Evolutionary conservation across 1,284 basidiomycete genomes (phyloP), one percentile per base, ranked within the genome.

Genomic region (Irpex sp.): DNA sequence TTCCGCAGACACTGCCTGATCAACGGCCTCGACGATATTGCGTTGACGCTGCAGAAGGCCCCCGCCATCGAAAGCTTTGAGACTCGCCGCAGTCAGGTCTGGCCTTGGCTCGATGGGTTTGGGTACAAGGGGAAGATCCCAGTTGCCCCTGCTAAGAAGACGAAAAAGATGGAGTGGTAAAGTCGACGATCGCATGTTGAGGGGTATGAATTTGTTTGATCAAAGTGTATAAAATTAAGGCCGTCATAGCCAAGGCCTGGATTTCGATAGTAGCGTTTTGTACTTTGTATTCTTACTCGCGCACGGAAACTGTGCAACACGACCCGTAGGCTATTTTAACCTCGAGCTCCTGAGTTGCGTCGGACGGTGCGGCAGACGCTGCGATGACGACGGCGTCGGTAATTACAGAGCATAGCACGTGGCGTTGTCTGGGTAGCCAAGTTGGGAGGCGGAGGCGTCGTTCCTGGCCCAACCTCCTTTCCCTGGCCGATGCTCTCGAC

Each of bases 91-190:
- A 90, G 87, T 37, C 78, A 84, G 70, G 74, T 81, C 62, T 97
- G 94, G 93, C 92, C 95, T 8, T 98, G 95, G 95, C 78, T 97
- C 74, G 93, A 98, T 73, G 95, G 95, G 58, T 92, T 95, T 66
- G 94, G 93, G 47, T 95, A 94, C 78, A 84, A 90, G 74, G 90
- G 88, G 59, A 89, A 88, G 74, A 90, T 92, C 60, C 83, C 88
- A 1, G 76, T 90, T 50, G 73, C 79, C 13, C 74, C 80, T 19
- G 73, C 71, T 39, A 79, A 76, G 66, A 75, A 78, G 65, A 73
- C 75, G 53, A 76, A 75, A 66, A 87, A 85, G 77, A 90, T 86
- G 75, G 93, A 95, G 64, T 95, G 93, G 93, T 95, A 78, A 82
- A 43, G 39, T 43, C 11, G 15, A 35, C 56, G 36, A 46, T 39